phyloP scores from a whole-genome alignment of 2,329 filamentous ascomycete species.

The Ceratocystis harringtonii region DNA sequence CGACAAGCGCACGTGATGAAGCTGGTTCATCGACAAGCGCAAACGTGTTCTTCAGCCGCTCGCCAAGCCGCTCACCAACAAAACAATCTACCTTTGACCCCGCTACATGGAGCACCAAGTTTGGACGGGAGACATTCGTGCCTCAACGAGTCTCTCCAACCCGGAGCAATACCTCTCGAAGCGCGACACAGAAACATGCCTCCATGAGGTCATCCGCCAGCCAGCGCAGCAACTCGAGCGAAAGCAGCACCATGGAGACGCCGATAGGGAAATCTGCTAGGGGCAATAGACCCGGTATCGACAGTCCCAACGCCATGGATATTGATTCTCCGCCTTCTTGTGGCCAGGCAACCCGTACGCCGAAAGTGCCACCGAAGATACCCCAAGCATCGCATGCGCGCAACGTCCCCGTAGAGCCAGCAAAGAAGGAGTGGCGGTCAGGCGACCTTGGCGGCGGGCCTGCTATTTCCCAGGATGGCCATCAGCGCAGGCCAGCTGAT shows the following conservation, averaged over 20 bases:
- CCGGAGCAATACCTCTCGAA: slow-evolving; percentile 9
- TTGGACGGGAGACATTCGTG: slow-evolving; percentile 40
- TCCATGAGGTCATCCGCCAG: slow-evolving; percentile 7
- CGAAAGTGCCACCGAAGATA: slow-evolving; percentile 16
- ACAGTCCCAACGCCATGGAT: slow-evolving; percentile 48
- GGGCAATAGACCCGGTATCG: slow-evolving; percentile 19
- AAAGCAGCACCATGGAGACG: neutral
- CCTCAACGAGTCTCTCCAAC: slow-evolving; percentile 22
- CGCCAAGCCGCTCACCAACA: slow-evolving; percentile 4
- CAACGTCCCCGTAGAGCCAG: slow-evolving; percentile 43
- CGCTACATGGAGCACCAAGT: slow-evolving; percentile 39
- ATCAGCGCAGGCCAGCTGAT: slow-evolving; percentile 10
- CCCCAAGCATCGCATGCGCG: slow-evolving; percentile 25
- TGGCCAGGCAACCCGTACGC: slow-evolving; percentile 20
- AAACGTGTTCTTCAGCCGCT: neutral
- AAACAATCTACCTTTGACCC: slow-evolving; percentile 30
- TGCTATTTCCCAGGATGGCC: neutral
- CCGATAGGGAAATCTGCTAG: neutral
- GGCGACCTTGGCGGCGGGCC: slow-evolving; percentile 27
- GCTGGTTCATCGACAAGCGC: slow-evolving; percentile 2
- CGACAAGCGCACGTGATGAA: slow-evolving; percentile 4
- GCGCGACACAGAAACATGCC: slow-evolving; percentile 5
- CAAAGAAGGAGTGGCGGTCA: slow-evolving; percentile 43
- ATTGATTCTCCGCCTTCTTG: slow-evolving; percentile 38
- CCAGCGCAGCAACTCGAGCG: slow-evolving; percentile 1